Conservation (phyloP, 192 early-diverging fungal genomes). For the Linnemannia hyalina region DNA sequence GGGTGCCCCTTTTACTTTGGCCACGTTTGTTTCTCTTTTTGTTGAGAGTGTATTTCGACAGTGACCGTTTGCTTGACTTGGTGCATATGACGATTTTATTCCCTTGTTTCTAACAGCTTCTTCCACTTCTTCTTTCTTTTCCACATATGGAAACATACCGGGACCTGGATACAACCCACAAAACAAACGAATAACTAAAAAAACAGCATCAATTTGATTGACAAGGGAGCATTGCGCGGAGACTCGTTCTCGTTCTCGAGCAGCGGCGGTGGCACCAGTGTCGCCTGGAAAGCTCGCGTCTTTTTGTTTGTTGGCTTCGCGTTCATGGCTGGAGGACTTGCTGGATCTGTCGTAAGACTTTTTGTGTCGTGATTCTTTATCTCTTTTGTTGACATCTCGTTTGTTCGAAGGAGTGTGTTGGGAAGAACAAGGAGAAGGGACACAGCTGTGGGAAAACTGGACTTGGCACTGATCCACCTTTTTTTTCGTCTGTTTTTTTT, state of each 20-base stretch:
- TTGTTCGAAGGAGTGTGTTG: background rate
- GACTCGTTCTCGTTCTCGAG: constrained; percentile 61
- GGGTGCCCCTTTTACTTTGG: background rate
- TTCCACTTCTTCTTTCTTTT: background rate
- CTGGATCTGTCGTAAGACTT: constrained; percentile 62
- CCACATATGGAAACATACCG: background rate
- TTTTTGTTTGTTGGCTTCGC: constrained; percentile 73
- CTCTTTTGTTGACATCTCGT: background rate
- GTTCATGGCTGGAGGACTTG: constrained; percentile 70
- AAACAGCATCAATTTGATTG: constrained; percentile 65
- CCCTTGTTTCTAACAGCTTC: background rate
- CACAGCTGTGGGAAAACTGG: no score
- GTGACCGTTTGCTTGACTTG: background rate
- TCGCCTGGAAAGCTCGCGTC: constrained; percentile 62
- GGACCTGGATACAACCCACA: background rate
- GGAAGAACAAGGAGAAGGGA: no score
- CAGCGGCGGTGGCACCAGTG: constrained; percentile 29
- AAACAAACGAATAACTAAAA: background rate
- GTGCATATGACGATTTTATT: background rate
- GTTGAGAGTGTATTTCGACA: background rate
- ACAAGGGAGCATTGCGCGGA: constrained; percentile 62
- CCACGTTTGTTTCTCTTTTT: background rate
- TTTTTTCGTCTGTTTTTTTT: background rate
- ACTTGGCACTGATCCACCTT: background rate
- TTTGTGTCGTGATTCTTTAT: background rate